Conservation (phyloP, 768 basidiomycete genomes). For the Tylopilus plumbeoviolaceoides region DNA sequence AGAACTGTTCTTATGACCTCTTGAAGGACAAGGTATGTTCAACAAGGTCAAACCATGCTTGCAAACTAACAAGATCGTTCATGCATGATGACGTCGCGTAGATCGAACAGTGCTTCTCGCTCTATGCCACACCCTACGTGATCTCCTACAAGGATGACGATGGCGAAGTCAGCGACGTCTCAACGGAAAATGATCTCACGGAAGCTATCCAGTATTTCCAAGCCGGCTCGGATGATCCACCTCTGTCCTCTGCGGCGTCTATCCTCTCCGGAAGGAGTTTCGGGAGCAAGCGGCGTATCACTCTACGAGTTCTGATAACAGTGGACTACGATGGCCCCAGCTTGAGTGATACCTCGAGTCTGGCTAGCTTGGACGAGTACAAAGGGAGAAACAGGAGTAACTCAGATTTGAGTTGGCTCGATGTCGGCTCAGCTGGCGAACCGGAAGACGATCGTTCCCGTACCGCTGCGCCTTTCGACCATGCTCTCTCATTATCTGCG, state of each 20-base stretch:
- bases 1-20: slow-evolving; percentile 72
- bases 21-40: slow-evolving; percentile 65
- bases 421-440: slow-evolving; percentile 41
- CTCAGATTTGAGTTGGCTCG: slow-evolving; percentile 38
- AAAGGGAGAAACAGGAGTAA: slow-evolving; percentile 55
- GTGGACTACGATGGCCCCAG: slow-evolving; percentile 92
- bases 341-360: slow-evolving; percentile 82
- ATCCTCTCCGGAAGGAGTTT: slow-evolving; percentile 65
- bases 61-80: background rate
- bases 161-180: slow-evolving; percentile 68
- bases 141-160: slow-evolving; percentile 90
- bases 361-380: slow-evolving; percentile 76
- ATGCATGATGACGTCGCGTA: slow-evolving; percentile 29
- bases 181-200: slow-evolving; percentile 67
- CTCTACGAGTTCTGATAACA: slow-evolving; percentile 67
- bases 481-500: slow-evolving; percentile 41
- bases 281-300: slow-evolving; percentile 68
- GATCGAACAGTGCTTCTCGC: slow-evolving; percentile 83
- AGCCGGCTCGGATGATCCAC: slow-evolving; percentile 67
- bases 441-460: slow-evolving; percentile 55
- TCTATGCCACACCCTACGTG: slow-evolving; percentile 63
- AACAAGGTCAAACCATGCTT: background rate
- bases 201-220: slow-evolving; percentile 89
- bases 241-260: slow-evolving; percentile 68
- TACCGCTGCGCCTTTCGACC: slow-evolving; percentile 38